Conservation (phyloP, 768 basidiomycete species). For the Tephrocybe sp. region DNA sequence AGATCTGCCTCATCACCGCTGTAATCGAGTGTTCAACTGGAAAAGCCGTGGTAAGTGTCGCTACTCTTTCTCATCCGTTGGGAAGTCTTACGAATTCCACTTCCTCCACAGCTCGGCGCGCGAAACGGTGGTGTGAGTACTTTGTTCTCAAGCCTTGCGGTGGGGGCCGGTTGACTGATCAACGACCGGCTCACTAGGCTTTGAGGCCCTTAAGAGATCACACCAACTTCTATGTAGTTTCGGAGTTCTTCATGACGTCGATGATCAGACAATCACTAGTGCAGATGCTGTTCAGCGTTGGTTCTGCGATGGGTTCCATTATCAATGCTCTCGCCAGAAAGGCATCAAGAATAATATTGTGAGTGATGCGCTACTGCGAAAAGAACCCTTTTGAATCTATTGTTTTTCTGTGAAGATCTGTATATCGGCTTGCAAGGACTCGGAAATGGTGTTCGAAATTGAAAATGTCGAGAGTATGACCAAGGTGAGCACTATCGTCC, state of each 20-base stretch:
- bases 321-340: conserved; percentile 1
- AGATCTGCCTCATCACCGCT: conserved; percentile 5
- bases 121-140: not conserved
- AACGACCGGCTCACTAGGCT: no score
- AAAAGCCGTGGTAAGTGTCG: not conserved
- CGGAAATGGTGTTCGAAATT: no score
- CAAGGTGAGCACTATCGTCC: no score
- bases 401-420: no score
- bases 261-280: not conserved
- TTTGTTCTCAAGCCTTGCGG: no score
- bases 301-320: not conserved
- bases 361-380: not conserved
- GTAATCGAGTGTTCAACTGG: conserved; percentile 2
- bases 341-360: conserved; percentile 4
- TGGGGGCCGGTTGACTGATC: no score
- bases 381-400: no score
- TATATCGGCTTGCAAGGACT: no score
- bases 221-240: no score
- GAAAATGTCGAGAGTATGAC: no score
- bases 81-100: not conserved
- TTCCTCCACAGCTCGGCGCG: no score
- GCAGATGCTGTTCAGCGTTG: not conserved
- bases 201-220: no score
- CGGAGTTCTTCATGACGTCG: not conserved
- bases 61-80: not conserved